Evolutionary conservation across 1,284 basidiomycete genomes (phyloP).

Genomic region (Cryptococcus maquisensis): DNA sequence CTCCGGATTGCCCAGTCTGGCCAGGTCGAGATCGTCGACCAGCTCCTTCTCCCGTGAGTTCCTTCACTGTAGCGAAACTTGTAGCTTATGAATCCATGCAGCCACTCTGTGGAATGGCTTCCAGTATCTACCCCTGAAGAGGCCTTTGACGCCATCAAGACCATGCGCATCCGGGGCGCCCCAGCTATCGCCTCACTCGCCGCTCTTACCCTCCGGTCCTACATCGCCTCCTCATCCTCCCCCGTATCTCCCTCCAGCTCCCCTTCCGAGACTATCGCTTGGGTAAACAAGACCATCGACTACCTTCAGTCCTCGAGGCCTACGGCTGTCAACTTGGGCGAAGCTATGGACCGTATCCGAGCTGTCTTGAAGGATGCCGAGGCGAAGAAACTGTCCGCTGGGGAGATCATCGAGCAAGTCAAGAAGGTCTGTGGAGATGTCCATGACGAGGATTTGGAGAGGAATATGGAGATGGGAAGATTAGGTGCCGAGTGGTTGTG

Average conservation of each 20-base stretch:
- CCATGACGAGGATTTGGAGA: constrained; percentile 74
- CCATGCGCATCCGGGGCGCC: constrained; percentile 88
- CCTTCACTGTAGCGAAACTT: not conserved
- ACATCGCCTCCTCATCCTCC: constrained; percentile 39
- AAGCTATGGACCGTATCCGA: constrained; percentile 68
- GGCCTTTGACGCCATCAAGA: constrained; percentile 84
- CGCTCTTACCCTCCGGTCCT: constrained; percentile 67
- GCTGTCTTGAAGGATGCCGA: constrained; percentile 33
- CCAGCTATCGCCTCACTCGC: constrained; percentile 91
- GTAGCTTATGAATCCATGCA: constrained; percentile 9
- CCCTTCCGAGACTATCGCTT: constrained; percentile 8
- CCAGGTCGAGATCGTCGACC: constrained; percentile 76
- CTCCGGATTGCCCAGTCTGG: constrained; percentile 58
- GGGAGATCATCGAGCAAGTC: constrained; percentile 57
- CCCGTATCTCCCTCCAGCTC: constrained; percentile 27
- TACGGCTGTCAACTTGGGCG: constrained; percentile 86
- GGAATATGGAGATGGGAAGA: constrained; percentile 76
- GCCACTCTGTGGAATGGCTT: constrained; percentile 69
- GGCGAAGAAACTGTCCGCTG: constrained; percentile 47
- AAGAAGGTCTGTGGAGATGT: constrained; percentile 56
- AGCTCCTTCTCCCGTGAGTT: constrained; percentile 66
- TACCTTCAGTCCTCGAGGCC: constrained; percentile 81
- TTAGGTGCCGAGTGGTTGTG: constrained; percentile 80
- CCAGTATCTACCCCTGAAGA: constrained; percentile 67
- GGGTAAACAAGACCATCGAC: constrained; percentile 55